Evolutionary conservation across 2,329 filamentous ascomycete genomes (phyloP).

Genomic region (Fusarium sp.): DNA sequence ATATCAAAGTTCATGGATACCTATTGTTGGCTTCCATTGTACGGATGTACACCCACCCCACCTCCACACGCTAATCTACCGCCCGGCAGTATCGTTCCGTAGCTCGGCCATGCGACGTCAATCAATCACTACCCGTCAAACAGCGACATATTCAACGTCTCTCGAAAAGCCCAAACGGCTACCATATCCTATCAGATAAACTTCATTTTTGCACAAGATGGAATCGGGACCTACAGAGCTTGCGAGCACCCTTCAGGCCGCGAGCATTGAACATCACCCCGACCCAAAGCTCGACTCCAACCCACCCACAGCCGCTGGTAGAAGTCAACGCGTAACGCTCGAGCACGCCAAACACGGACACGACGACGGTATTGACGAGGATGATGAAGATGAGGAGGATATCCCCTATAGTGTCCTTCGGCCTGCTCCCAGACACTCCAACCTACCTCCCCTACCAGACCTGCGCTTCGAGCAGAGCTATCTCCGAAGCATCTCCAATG

Average conservation of each 20-base stretch:
- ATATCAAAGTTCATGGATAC: neutral
- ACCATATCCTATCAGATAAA: neutral
- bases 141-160: neutral
- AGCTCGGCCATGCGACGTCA: slow-evolving; percentile 40
- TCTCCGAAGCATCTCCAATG: slow-evolving; percentile 85
- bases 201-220: slow-evolving; percentile 55
- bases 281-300: slow-evolving; percentile 82
- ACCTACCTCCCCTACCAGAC: slow-evolving; percentile 80
- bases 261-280: slow-evolving; percentile 79
- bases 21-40: no score
- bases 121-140: slow-evolving; percentile 18
- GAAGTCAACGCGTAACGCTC: slow-evolving; percentile 56
- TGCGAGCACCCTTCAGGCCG: slow-evolving; percentile 84
- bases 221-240: slow-evolving; percentile 73
- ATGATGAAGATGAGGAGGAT: slow-evolving; percentile 67
- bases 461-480: slow-evolving; percentile 99
- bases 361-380: slow-evolving; percentile 56
- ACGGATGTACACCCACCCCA: neutral
- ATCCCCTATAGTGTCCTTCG: slow-evolving; percentile 76
- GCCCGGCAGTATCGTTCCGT: slow-evolving; percentile 49
- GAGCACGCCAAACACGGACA: slow-evolving; percentile 38
- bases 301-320: slow-evolving; percentile 80
- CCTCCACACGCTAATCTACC: slow-evolving; percentile 41
- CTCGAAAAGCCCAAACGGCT: neutral
- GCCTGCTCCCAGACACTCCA: slow-evolving; percentile 61